Evolutionary conservation across 805 yeast genomes (phyloP).

Genomic region (Lachancea sp.): DNA sequence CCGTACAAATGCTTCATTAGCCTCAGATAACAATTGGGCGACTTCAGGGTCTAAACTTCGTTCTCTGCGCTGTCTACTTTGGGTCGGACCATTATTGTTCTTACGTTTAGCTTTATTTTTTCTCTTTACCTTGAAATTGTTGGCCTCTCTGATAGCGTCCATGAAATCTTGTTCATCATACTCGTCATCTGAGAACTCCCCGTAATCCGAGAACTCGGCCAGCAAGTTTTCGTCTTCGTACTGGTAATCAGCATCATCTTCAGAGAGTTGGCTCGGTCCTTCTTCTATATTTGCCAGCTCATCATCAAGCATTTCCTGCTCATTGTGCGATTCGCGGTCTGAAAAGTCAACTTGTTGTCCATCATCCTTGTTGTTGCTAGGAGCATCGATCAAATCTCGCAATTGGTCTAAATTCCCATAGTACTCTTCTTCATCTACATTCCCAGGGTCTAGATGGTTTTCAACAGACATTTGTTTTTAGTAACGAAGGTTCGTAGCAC

Average conservation of each 20-base stretch:
- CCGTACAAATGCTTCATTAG: constrained; percentile 73
- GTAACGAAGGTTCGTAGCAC: neutral
- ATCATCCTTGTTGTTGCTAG: constrained; percentile 10
- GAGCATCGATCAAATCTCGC: constrained; percentile 17
- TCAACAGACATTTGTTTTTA: neutral
- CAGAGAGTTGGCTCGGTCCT: constrained; percentile 12
- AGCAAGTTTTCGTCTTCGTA: constrained; percentile 32
- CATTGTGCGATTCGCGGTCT: constrained; percentile 10
- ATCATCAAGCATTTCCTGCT: constrained; percentile 9
- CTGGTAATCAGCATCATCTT: constrained; percentile 17
- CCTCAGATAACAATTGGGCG: constrained; percentile 55
- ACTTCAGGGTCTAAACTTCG: constrained; percentile 68
- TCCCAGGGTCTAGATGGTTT: constrained; percentile 1
- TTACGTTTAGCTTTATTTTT: constrained; percentile 32
- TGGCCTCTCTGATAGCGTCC: constrained; percentile 63
- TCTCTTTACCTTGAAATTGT: constrained; percentile 48
- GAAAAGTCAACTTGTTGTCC: constrained; percentile 7
- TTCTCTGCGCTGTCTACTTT: constrained; percentile 29
- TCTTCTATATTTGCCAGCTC: constrained; percentile 9
- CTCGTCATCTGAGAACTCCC: constrained; percentile 35
- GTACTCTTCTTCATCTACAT: constrained; percentile 23
- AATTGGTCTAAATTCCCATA: constrained; percentile 33
- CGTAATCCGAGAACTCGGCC: constrained; percentile 34
- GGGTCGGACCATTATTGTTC: constrained; percentile 29
- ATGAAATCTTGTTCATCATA: constrained; percentile 41